Evolutionary conservation across 345 rosid species (phyloP).

Genomic region (Limnanthes douglasii): DNA sequence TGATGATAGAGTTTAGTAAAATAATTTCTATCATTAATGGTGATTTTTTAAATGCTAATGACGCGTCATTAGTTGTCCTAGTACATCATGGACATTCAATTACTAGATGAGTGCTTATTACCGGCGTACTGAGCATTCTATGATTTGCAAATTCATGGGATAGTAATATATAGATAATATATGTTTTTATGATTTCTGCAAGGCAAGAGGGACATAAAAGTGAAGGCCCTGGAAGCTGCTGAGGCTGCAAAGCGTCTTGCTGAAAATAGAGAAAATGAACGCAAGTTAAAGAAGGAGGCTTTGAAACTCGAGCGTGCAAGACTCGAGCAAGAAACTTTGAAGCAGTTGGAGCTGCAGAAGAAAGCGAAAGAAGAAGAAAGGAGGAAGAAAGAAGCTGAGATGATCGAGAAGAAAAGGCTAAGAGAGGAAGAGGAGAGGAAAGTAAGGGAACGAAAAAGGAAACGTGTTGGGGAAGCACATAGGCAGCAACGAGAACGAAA

Average conservation of each 20-base stretch:
- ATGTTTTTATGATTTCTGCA: slow-evolving; percentile 2
- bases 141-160: no score
- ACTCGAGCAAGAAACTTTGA: slow-evolving; percentile 48
- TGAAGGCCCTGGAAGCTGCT: slow-evolving; percentile 85
- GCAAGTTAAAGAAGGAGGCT: slow-evolving; percentile 76
- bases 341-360: slow-evolving; percentile 49
- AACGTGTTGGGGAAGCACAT: slow-evolving; percentile 39
- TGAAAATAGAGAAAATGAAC: slow-evolving; percentile 74
- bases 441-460: slow-evolving; percentile 62
- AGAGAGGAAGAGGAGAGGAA: slow-evolving; percentile 64
- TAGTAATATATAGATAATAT: no score
- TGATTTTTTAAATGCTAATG: no score
- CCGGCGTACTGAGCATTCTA: no score
- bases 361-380: slow-evolving; percentile 63
- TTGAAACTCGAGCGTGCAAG: slow-evolving; percentile 66
- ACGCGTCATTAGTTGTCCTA: no score
- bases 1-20: no score
- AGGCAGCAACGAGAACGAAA: slow-evolving; percentile 35
- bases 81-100: no score
- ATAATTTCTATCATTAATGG: no score
- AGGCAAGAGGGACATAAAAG: slow-evolving; percentile 89
- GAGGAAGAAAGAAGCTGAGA: slow-evolving; percentile 65
- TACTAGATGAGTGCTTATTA: no score
- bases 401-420: slow-evolving; percentile 56
- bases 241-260: slow-evolving; percentile 72